Conservation (phyloP, 176 grass and related monocot species). For the Rhynchospora breviuscula region DNA sequence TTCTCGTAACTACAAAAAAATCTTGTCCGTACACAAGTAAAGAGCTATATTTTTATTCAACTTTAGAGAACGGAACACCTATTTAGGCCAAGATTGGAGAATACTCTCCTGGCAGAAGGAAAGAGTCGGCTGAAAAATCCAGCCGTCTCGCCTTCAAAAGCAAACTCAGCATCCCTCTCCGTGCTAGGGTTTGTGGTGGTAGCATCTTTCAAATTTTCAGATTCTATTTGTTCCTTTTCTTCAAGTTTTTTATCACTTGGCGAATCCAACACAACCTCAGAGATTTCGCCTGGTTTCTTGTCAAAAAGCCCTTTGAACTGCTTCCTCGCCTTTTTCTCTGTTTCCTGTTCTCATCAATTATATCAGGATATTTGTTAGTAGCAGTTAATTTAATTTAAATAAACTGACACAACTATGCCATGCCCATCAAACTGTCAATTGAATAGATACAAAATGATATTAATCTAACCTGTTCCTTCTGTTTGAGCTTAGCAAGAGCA, state of each 20-base stretch:
- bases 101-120: conserved; percentile 53
- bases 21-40: not conserved
- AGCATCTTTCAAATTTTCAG: not conserved
- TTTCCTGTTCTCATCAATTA: conserved; percentile 43
- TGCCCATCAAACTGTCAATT: not conserved
- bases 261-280: conserved; percentile 38
- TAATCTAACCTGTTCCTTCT: conserved; percentile 60
- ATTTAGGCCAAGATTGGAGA: conserved; percentile 67
- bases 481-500: conserved; percentile 75
- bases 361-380: not conserved
- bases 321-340: conserved; percentile 69
- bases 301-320: conserved; percentile 99
- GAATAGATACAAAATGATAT: not conserved
- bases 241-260: conserved; percentile 11
- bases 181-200: not conserved
- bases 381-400: not conserved
- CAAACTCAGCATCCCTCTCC: conserved; percentile 30
- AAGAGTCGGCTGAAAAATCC: conserved; percentile 54
- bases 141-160: conserved; percentile 48
- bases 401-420: not conserved
- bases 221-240: conserved; percentile 18
- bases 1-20: not conserved
- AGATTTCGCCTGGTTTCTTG: conserved; percentile 92
- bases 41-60: not conserved
- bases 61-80: conserved; percentile 57